Percentiles rank a stretch among this genome's conserved stretches.
These are phyloP conservation scores for Elymus sibiricus DNA, from an alignment of 176 grass and related monocot species.

Conservation along the genomic window DNA sequence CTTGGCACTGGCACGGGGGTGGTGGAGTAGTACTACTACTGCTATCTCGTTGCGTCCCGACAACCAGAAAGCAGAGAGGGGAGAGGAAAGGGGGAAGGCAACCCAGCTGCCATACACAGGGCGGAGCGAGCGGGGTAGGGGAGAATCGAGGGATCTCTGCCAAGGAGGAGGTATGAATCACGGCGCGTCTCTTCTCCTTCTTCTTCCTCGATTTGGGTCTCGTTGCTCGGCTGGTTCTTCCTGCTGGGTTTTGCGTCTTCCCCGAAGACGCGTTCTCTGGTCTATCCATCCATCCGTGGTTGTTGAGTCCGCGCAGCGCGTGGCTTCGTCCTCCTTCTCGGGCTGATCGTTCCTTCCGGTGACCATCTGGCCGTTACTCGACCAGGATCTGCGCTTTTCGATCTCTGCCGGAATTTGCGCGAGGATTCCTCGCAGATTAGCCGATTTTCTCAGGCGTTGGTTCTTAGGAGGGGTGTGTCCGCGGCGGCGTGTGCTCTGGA, in stretches of 20 bases:
- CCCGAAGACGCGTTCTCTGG: not conserved
- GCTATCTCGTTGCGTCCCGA: constrained; percentile 42
- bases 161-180: constrained; percentile 28
- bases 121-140: not conserved
- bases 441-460: not conserved
- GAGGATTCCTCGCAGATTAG: not conserved
- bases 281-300: not conserved
- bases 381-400: constrained; percentile 20
- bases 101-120: not conserved
- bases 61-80: constrained; percentile 31
- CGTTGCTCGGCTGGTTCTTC: not conserved
- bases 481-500: not conserved
- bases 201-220: constrained; percentile 8
- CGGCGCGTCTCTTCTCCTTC: not conserved
- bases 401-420: not conserved
- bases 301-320: not conserved
- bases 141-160: not conserved
- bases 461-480: not conserved
- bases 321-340: not conserved
- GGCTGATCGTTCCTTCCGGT: not conserved
- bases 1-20: not conserved
- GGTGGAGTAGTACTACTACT: not conserved
- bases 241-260: not conserved
- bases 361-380: not conserved
- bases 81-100: not conserved